A percentile compares a stretch with the other conserved stretches of the same genome.
Evolutionary conservation across 2,329 filamentous ascomycete species (phyloP).

Genomic region (Clonostachys byssicola): DNA sequence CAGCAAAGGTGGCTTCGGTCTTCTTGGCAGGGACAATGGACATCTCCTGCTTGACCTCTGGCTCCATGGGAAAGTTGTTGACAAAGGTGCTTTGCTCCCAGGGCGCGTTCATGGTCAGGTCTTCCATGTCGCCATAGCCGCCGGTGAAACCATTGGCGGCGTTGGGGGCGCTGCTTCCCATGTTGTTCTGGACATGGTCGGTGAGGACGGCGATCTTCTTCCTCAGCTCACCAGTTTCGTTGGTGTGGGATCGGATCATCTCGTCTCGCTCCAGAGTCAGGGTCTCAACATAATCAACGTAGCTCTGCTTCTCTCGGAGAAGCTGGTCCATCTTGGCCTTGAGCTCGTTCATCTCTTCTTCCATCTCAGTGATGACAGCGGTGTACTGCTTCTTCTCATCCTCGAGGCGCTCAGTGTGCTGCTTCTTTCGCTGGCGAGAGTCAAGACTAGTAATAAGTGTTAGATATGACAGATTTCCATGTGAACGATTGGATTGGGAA

Average conservation of each 20-base stretch:
- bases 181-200: constrained; percentile 67
- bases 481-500: neutral
- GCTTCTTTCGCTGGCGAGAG: constrained; percentile 96
- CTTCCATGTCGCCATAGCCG: constrained; percentile 79
- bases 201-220: constrained; percentile 86
- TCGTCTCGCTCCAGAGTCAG: constrained; percentile 87
- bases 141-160: constrained; percentile 60
- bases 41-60: constrained; percentile 57
- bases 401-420: constrained; percentile 93
- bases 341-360: constrained; percentile 70
- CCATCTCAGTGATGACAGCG: constrained; percentile 69
- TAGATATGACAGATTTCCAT: constrained; percentile 5
- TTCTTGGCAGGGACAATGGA: constrained; percentile 52
- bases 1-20: constrained; percentile 23
- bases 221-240: constrained; percentile 85
- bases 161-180: constrained; percentile 35
- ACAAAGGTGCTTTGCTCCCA: constrained; percentile 78
- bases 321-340: constrained; percentile 68
- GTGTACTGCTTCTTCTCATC: constrained; percentile 94
- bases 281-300: constrained; percentile 70
- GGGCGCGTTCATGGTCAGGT: constrained; percentile 72
- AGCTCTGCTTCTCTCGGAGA: constrained; percentile 68
- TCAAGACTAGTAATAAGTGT: constrained; percentile 66
- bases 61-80: constrained; percentile 63
- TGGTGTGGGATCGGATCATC: constrained; percentile 80